Conservation (phyloP, 2,329 filamentous ascomycete species). For the Cercospora sp. region DNA sequence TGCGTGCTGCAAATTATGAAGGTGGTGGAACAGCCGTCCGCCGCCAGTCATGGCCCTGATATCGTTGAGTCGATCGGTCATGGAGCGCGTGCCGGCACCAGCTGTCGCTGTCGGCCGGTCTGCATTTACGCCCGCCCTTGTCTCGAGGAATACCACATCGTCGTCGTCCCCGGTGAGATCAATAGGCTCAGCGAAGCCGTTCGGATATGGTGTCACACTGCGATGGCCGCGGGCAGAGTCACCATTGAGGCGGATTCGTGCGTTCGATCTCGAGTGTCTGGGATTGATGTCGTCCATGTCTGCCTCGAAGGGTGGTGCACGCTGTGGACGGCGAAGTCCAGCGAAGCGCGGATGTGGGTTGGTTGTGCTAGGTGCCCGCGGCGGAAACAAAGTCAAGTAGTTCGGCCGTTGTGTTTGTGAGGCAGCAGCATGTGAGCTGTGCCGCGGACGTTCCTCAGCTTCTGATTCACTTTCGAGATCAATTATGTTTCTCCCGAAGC, state of each 20-base stretch:
- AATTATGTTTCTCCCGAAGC: constrained; percentile 48
- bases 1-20: neutral
- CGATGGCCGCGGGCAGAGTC: constrained; percentile 15
- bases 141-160: constrained; percentile 35
- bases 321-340: constrained; percentile 20
- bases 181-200: constrained; percentile 30
- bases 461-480: constrained; percentile 37
- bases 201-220: constrained; percentile 31
- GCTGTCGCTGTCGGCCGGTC: constrained; percentile 29
- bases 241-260: constrained; percentile 20
- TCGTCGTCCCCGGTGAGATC: constrained; percentile 40
- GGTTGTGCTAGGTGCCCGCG: constrained; percentile 7
- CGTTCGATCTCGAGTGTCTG: constrained; percentile 37
- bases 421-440: constrained; percentile 9
- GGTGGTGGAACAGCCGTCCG: constrained; percentile 5
- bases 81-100: constrained; percentile 28
- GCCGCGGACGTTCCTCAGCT: constrained; percentile 10
- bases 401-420: constrained; percentile 16
- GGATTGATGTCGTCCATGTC: constrained; percentile 41
- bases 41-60: neutral
- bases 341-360: constrained; percentile 24
- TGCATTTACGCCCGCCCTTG: constrained; percentile 30
- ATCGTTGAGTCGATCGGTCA: constrained; percentile 11
- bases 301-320: constrained; percentile 1
- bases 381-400: constrained; percentile 17